A percentile compares a stretch with the other conserved stretches of the same genome.
These are phyloP conservation scores for Lactifluus volemus DNA, from an alignment of 768 basidiomycete genomes.

Conservation along the genomic window DNA sequence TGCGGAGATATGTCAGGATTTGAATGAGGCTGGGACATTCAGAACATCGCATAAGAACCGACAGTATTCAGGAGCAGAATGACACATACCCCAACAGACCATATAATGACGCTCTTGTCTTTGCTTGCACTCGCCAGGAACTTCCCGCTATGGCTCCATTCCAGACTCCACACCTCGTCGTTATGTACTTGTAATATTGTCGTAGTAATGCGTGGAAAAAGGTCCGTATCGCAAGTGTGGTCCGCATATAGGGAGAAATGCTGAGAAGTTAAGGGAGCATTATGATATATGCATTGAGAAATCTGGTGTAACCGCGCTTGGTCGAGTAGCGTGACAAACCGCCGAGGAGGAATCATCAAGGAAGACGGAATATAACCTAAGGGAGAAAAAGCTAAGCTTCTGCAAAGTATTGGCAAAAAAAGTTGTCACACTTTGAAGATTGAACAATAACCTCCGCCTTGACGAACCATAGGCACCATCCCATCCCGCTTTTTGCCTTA, in stretches of 20 bases:
- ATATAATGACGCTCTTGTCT: slow-evolving; percentile 84
- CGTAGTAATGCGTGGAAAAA: slow-evolving; percentile 81
- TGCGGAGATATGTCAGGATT: slow-evolving; percentile 48
- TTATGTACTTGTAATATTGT: slow-evolving; percentile 77
- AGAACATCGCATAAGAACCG: neutral
- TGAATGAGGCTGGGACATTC: slow-evolving; percentile 17
- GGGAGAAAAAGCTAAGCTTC: neutral
- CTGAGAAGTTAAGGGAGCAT: slow-evolving; percentile 44
- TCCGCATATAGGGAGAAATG: slow-evolving; percentile 82
- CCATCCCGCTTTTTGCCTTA: slow-evolving; percentile 77
- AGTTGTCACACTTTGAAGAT: slow-evolving; percentile 64
- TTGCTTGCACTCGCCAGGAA: slow-evolving; percentile 83
- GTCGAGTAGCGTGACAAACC: slow-evolving; percentile 75
- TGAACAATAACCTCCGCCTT: slow-evolving; percentile 61
- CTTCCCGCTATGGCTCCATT: slow-evolving; percentile 87
- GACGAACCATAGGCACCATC: slow-evolving; percentile 82
- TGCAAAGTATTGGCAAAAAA: neutral
- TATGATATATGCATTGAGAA: slow-evolving; percentile 81
- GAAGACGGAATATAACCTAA: slow-evolving; percentile 84
- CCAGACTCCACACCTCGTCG: slow-evolving; percentile 94
- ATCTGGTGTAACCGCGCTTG: slow-evolving; percentile 81
- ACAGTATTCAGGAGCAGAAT: slow-evolving; percentile 5
- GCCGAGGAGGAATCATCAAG: slow-evolving; percentile 86
- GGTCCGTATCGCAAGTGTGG: slow-evolving; percentile 69
- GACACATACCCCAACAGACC: slow-evolving; percentile 67